Conservation (phyloP, 2,329 filamentous ascomycete species). For the Plenodomus tracheiphilus region DNA sequence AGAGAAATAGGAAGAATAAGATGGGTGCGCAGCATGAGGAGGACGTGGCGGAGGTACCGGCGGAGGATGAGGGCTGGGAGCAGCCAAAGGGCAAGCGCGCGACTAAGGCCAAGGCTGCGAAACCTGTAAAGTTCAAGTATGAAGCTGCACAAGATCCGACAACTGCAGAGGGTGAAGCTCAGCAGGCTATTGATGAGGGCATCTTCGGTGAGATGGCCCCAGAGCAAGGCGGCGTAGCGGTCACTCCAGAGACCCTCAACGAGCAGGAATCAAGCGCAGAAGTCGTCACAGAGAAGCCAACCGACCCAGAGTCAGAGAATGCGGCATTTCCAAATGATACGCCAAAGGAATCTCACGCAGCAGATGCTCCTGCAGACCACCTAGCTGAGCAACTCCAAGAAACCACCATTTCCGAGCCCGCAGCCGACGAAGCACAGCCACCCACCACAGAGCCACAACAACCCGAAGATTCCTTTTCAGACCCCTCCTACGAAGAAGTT, state of each 20-base stretch:
- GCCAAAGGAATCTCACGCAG: neutral
- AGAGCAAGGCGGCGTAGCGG: constrained; percentile 9
- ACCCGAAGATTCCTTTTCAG: neutral
- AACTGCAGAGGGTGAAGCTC: constrained; percentile 1
- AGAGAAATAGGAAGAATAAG: constrained; percentile 12
- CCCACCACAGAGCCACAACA: neutral
- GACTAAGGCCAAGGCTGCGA: constrained; percentile 10
- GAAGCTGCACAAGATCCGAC: constrained; percentile 10
- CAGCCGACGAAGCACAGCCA: constrained; percentile 7
- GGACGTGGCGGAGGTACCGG: neutral
- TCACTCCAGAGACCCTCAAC: constrained; percentile 9
- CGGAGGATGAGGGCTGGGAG: constrained; percentile 11
- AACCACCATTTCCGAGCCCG: constrained; percentile 4
- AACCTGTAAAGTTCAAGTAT: constrained; percentile 11
- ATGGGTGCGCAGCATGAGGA: neutral
- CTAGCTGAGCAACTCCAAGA: neutral
- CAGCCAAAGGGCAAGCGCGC: constrained; percentile 15
- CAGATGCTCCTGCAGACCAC: neutral
- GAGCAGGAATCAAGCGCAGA: constrained; percentile 4
- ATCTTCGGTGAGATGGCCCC: neutral
- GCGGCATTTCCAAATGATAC: neutral
- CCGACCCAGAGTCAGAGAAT: neutral
- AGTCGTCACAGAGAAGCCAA: neutral
- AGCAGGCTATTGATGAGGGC: constrained; percentile 3
- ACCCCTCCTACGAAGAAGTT: neutral